A percentile compares a stretch with the other conserved stretches of the same genome.
Conservation (phyloP, 176 grass and related monocot genomes). For the Ensete glaucum region DNA sequence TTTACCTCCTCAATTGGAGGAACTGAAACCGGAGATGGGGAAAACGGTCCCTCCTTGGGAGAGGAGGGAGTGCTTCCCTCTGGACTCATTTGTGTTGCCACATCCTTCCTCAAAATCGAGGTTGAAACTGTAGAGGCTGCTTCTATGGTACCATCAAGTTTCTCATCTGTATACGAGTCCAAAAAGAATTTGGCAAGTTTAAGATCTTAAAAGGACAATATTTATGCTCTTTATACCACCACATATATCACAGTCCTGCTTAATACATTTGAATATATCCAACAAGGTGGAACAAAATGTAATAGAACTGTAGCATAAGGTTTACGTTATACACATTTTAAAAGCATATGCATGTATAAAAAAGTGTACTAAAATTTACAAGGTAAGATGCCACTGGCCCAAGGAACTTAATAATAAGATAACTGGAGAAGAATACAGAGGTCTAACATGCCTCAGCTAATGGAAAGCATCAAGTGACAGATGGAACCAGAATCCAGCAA, state of each 20-base stretch:
- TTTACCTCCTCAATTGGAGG: constrained; percentile 51
- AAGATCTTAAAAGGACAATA: background rate
- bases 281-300: no score
- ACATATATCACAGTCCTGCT: no score
- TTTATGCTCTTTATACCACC: no score
- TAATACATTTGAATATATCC: no score
- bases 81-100: constrained; percentile 90
- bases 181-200: constrained; percentile 5
- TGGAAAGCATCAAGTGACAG: background rate
- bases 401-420: no score
- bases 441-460: background rate
- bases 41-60: constrained; percentile 50
- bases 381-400: background rate
- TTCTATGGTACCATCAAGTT: constrained; percentile 31
- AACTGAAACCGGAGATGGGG: constrained; percentile 36
- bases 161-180: constrained; percentile 48
- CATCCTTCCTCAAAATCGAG: constrained; percentile 65
- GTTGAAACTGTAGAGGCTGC: constrained; percentile 41
- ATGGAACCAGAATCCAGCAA: background rate
- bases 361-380: background rate
- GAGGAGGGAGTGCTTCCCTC: constrained; percentile 62
- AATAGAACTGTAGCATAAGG: background rate
- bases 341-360: background rate
- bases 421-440: background rate
- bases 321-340: background rate